Evolutionary conservation across 1,139 yeast genomes (phyloP), one percentile per base, ranked within the genome.

Genomic region (Kluyveromyces sp.): DNA sequence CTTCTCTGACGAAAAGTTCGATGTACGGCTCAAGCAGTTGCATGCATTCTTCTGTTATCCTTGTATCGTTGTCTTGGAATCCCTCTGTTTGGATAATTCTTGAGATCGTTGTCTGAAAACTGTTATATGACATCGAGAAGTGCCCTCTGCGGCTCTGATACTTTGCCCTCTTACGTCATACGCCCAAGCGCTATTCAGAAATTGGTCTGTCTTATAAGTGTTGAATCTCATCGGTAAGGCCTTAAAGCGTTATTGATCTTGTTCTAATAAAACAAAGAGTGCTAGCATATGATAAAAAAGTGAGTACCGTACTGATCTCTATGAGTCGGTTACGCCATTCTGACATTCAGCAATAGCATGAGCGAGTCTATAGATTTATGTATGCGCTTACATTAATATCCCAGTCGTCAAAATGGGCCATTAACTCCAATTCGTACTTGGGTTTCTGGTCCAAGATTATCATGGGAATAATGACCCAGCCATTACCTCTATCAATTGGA

Each of bases 1-100:
- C 86, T 60, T 82, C 88, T 44, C 74, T 69, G 12, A 82, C 71
- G 54, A 81, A 81, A 50, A 80, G 61, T 39, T 75, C 69, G 36
- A 80, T 68, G 53, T 82, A 82, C 51, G 77, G 81, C 1, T 78
- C 65, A 1, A 79, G 68, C 31, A 75, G 61, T 20, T 71, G 70
- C 3, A 80, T 57, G 0, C 83, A 68, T 29, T 70, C 72, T 26
- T 70, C 65, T 0, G 79, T 68, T 37, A 80, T 73, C 25, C 74
- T 60, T 0, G 83, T 78, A 22, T 68, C 63, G 0, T 63, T 64
- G 40, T 71, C 61, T 42, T 69, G 68, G 57, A 80, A 80, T 2
- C 80, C 69, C 2, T 70, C 68, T 3, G 73, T 74, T 42, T 76
- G 76, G 51, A 80, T 71, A 2, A 80, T 60, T 25, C 83, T 58